Base-by-base conservation (phyloP, 2,329 filamentous ascomycete species). In the Immersiporthe knoxdaviesiana region DNA sequence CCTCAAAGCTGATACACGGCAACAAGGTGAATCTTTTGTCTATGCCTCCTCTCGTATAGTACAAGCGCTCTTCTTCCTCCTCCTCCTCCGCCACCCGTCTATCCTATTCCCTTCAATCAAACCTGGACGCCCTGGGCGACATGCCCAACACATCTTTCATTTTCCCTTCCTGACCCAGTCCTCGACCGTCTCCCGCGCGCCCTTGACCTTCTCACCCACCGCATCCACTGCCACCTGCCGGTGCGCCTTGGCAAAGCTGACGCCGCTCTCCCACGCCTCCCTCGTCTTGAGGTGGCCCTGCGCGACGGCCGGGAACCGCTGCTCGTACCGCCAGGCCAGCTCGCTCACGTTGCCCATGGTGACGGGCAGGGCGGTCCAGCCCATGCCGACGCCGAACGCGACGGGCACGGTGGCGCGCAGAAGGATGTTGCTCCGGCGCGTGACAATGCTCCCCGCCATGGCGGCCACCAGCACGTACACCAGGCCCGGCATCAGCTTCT, bases 381-480 rank as follows among this genome's bases (percentile, higher is more conserved):
- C 94, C 68, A 94, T 92, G 68, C 90, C 90, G 72, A 97, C 83
- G 73, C 94, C 96, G 58, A 97, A 88, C 27, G 90, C 90, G 63
- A 95, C 81, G 14, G 96, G 96, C 1, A 92, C 86, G 1, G 90
- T 84, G 66, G 91, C 90, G 74, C 96, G 90, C 66, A 99, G 83
- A 72, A 97, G 79, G 72, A 98, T 86, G 80, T 92, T 94, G 75
- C 95, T 90, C 84, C 97, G 97, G 72, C 95, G 90, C 67, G 92
- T 89, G 67, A 97, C 84, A 78, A 99, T 98, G 80, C 90, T 94
- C 74, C 95, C 96, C 47, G 96, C 93, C 94, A 99, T 97, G 75
- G 93, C 90, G 56, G 94, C 91, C 62, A 99, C 94, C 39, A 97
- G 87, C 61, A 98, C 94, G 82, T 98, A 98, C 74, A 98, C 89